phyloP scores from a whole-genome alignment of 768 basidiomycete species.

The Psilocybe sp. region DNA sequence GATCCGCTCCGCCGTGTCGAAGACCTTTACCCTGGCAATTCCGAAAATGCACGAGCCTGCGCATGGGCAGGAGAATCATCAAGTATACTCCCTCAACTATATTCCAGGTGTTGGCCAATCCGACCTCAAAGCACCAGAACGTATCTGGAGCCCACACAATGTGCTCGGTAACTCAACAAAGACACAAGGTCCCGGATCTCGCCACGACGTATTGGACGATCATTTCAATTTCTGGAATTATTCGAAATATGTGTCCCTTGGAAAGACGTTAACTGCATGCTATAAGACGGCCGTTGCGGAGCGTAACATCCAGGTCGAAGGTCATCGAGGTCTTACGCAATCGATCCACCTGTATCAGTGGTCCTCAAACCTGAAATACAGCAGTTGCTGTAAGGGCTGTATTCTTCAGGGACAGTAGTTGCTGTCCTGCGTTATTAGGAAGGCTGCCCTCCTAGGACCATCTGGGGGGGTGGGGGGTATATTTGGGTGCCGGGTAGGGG shows the following conservation, averaged over 20 bases:
- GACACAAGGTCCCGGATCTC: slow-evolving; percentile 27
- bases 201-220: slow-evolving; percentile 6
- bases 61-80: slow-evolving; percentile 20
- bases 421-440: no score
- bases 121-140: slow-evolving; percentile 31
- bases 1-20: background rate
- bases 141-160: slow-evolving; percentile 28
- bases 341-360: no score
- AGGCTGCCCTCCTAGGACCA: no score
- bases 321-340: slow-evolving; percentile 4
- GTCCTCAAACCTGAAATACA: no score
- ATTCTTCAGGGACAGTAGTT: no score
- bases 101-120: slow-evolving; percentile 19
- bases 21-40: slow-evolving; percentile 9
- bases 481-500: no score
- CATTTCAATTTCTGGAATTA: slow-evolving; percentile 21
- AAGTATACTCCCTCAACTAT: slow-evolving; percentile 24
- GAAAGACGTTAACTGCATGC: background rate
- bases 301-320: slow-evolving; percentile 9
- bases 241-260: slow-evolving; percentile 15
- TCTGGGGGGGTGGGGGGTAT: no score
- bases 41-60: slow-evolving; percentile 29
- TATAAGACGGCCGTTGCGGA: slow-evolving; percentile 2
- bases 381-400: no score
- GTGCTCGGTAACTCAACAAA: slow-evolving; percentile 22